Base-by-base conservation (phyloP, 805 yeast species). In the Cyberlindnera saturnus region DNA sequence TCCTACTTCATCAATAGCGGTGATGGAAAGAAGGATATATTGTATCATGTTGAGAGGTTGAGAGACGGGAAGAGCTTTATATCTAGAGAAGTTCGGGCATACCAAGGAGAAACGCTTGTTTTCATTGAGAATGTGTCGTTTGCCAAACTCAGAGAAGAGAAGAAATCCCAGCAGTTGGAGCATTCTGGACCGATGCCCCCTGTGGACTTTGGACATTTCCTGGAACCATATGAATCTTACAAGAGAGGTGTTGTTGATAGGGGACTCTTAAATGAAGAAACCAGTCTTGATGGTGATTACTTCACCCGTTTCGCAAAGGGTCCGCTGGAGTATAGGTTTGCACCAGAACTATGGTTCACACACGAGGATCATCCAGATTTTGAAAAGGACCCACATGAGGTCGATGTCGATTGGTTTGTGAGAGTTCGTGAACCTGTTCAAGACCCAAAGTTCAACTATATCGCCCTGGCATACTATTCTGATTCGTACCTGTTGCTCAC, bases 1-100 rank as follows among this genome's bases (percentile, higher is more conserved):
- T 71, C 81, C 15, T 79, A 76, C 57, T 83, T 83, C 53, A 57
- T 83, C 7, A 60, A 64, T 14, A 76, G 82, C 1, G 88, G 85
- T 0, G 62, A 69, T 34, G 67, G 73, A 0, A 51, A 53, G 1
- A 47, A 62, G 1, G 74, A 75, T 15, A 71, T 81, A 51, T 62
- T 62, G 8, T 85, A 81, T 58, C 64, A 70, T 31, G 89, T 85
- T 6, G 62, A 60, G 16, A 67, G 66, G 35, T 56, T 81, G 19
- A 67, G 77, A 41, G 74, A 75, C 34, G 82, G 81, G 8, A 74
- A 69, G 35, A 72, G 72, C 42, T 74, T 71, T 42, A 64, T 71
- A 30, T 75, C 78, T 38, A 66, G 81, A 37, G 73, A 75, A 36
- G 76, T 86, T 5, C 62, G 64, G 34, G 79, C 80, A 3, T 65